Conservation (phyloP, 805 yeast species). For the Wickerhamiella galacta region DNA sequence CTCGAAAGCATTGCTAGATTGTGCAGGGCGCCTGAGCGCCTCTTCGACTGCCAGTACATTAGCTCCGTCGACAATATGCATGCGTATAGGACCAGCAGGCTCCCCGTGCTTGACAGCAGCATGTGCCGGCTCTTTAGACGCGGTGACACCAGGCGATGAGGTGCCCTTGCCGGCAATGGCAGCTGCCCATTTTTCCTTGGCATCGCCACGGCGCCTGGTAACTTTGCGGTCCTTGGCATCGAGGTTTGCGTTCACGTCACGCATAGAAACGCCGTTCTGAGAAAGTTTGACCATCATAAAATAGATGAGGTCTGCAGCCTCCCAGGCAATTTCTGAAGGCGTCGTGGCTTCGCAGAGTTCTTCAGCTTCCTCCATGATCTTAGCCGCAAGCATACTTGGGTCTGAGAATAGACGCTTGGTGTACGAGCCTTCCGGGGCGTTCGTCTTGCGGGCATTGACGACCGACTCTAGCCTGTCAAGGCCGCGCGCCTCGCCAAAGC, state of each 20-base stretch:
- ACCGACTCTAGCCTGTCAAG: slow-evolving; percentile 50
- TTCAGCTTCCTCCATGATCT: slow-evolving; percentile 91
- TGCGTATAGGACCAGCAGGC: slow-evolving; percentile 9
- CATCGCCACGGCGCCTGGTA: slow-evolving; percentile 89
- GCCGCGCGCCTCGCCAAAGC: slow-evolving; percentile 64
- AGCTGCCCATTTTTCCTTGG: slow-evolving; percentile 57
- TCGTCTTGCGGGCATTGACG: slow-evolving; percentile 39
- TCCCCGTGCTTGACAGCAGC: background rate
- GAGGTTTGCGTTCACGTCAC: slow-evolving; percentile 71
- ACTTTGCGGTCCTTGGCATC: slow-evolving; percentile 73
- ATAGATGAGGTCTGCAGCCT: slow-evolving; percentile 79
- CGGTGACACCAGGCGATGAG: slow-evolving; percentile 7
- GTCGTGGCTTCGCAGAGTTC: slow-evolving; percentile 74
- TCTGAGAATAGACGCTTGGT: slow-evolving; percentile 78
- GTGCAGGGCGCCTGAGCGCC: slow-evolving; percentile 86
- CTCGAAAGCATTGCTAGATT: slow-evolving; percentile 83
- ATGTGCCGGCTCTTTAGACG: slow-evolving; percentile 5
- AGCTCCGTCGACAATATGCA: slow-evolving; percentile 22
- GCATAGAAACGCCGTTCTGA: slow-evolving; percentile 59
- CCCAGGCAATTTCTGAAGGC: slow-evolving; percentile 74
- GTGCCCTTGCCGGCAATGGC: slow-evolving; percentile 10
- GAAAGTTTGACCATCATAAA: slow-evolving; percentile 50
- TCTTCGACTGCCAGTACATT: slow-evolving; percentile 30
- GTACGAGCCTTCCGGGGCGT: slow-evolving; percentile 89
- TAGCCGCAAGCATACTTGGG: slow-evolving; percentile 52